Evolutionary conservation across 768 basidiomycete genomes (phyloP), one percentile per base, ranked within the genome.

Genomic region (Strobilomyces confusus): DNA sequence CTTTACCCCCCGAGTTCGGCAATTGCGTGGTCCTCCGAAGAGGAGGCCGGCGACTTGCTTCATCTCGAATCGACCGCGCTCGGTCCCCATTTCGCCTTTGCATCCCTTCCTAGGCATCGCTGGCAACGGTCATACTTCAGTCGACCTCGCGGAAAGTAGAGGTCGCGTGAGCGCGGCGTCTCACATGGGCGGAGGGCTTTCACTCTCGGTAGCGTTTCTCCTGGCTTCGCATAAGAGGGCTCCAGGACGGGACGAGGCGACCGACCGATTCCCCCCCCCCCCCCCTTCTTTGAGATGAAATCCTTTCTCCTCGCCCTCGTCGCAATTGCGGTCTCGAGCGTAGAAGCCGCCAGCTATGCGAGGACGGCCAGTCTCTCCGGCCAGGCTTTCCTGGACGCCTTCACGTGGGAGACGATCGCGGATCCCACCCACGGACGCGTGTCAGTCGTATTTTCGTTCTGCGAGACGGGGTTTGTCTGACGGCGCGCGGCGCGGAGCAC

Each of bases 341-440:
- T 29, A 7, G 62, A 72, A 13, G 75, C 74, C 29, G 79, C 74
- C 9, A 73, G 72, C 0, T 86, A 87, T 63, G 52, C 58, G 9
- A 70, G 74, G 47, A 59, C 63, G 4, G 77, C 78, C 48, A 81
- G 73, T 52, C 70, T 75, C 62, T 68, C 72, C 9, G 84, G 85
- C 19, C 58, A 66, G 40, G 71, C 69, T 6, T 86, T 88, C 63
- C 72, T 80, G 38, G 57, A 69, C n/a, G 52, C 49, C 40, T 63
- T 57, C 47, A 54, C 38, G 6, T 69, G 20, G 75, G 72, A 63
- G 44, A 45, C 62, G 1, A 60, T 72, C 13, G 14, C 61, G 0
- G 73, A 73, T 42, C 72, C 73, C 6, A 73, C 73, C 4, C 5
- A 68, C 34, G 72, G 73, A 13, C 66, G 68, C 23, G 68, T 69